Evolutionary conservation across 257 asterid genomes (phyloP).

Genomic region (Prunella vulgaris): DNA sequence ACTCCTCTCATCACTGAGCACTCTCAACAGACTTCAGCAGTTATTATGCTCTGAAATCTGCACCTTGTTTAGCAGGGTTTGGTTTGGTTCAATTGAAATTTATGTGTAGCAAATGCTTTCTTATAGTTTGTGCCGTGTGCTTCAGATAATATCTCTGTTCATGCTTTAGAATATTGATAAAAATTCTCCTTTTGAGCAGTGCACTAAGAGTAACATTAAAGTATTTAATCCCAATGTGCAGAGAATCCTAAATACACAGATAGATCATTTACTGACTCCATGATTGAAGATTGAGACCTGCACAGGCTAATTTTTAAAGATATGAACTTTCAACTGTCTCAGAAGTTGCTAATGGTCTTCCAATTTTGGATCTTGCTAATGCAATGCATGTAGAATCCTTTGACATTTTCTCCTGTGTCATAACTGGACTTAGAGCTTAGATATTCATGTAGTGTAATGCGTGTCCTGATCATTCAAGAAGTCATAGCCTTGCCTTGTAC

Average conservation of each 20-base stretch:
- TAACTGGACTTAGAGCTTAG: background rate
- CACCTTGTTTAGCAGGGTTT: background rate
- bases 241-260: background rate
- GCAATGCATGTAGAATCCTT: background rate
- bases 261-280: background rate
- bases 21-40: background rate
- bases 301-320: background rate
- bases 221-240: background rate
- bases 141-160: background rate
- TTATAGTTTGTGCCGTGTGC: background rate
- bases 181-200: background rate
- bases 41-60: background rate
- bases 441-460: background rate
- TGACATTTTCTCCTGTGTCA: slow-evolving; percentile 2
- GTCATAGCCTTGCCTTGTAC: background rate
- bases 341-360: background rate
- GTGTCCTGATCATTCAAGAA: background rate
- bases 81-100: background rate
- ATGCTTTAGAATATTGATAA: background rate
- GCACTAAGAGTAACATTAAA: background rate
- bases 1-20: background rate
- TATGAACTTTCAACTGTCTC: background rate
- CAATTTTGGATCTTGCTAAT: background rate
- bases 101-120: background rate
- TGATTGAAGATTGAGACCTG: background rate